Conservation (phyloP, 257 asterid genomes). For the Solanum chilense region DNA sequence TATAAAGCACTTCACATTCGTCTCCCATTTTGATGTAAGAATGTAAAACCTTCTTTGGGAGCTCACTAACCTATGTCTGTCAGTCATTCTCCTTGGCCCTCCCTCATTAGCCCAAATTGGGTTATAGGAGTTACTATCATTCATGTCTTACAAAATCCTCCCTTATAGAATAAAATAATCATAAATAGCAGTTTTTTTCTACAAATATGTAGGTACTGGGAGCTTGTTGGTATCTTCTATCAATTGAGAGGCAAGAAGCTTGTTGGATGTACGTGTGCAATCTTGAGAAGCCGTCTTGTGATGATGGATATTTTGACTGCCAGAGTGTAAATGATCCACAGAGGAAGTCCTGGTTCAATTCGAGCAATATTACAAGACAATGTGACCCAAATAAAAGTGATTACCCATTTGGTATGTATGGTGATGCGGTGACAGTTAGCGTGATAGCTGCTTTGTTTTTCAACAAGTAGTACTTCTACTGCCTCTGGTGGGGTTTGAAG, state of each 20-base stretch:
- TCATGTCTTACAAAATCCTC: background rate
- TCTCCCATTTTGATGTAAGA: background rate
- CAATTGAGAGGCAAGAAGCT: conserved; percentile 89
- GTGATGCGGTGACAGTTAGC: conserved; percentile 47
- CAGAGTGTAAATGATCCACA: conserved; percentile 23
- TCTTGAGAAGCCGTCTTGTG: conserved; percentile 43
- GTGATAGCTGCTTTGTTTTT: conserved; percentile 65
- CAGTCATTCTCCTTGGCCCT: background rate
- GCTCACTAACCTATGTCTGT: background rate
- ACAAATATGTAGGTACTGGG: conserved; percentile 50
- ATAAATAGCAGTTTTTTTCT: background rate
- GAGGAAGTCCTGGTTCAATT: conserved; percentile 46
- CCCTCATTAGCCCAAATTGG: background rate
- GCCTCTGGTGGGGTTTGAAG: conserved; percentile 95
- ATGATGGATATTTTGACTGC: conserved; percentile 52
- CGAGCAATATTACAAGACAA: conserved; percentile 43
- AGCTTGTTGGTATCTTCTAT: conserved; percentile 86
- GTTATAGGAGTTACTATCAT: background rate
- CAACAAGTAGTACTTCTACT: conserved; percentile 86
- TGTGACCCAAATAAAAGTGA: conserved; percentile 39
- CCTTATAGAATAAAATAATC: background rate
- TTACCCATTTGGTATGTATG: conserved; percentile 76
- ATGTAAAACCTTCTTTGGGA: background rate
- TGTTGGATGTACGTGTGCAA: conserved; percentile 69
- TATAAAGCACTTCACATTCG: background rate